Evolutionary conservation across 169 alveolate genomes (phyloP).

Genomic region (Theileria orientalis): DNA sequence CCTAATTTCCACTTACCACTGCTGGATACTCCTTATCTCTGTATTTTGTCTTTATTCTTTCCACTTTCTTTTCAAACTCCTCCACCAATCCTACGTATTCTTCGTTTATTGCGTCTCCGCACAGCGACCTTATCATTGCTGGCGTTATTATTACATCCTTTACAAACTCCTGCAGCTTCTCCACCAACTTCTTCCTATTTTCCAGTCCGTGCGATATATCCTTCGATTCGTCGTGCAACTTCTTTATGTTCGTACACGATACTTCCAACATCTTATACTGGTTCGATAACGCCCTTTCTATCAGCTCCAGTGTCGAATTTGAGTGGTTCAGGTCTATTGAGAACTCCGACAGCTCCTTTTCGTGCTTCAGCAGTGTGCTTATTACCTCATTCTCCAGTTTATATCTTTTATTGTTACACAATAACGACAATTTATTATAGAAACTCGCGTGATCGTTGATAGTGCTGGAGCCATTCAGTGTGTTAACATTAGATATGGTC

Average conservation of each 20-base stretch:
- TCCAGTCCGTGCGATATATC: constrained; percentile 58
- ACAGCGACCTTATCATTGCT: constrained; percentile 56
- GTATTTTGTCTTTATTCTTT: constrained; percentile 62
- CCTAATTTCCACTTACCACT: constrained; percentile 41
- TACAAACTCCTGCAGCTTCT: constrained; percentile 59
- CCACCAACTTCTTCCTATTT: constrained; percentile 62
- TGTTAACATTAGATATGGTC: too few relatives aligned
- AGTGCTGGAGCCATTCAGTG: too few relatives aligned
- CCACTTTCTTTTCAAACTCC: constrained; percentile 48
- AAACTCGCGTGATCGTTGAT: not conserved
- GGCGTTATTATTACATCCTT: constrained; percentile 69
- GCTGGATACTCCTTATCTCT: constrained; percentile 68
- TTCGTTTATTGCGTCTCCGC: constrained; percentile 62
- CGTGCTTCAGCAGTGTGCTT: constrained; percentile 46
- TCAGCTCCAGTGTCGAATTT: constrained; percentile 40
- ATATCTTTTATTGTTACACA: constrained; percentile 33
- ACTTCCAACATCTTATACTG: constrained; percentile 58
- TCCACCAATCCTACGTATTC: constrained; percentile 40
- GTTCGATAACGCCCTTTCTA: constrained; percentile 59
- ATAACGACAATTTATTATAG: constrained; percentile 15
- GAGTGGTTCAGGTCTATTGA: constrained; percentile 65
- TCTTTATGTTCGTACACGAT: constrained; percentile 63
- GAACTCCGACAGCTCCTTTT: constrained; percentile 54
- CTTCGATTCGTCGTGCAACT: constrained; percentile 65
- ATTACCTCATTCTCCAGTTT: constrained; percentile 61